Conservation (phyloP, 73 alveolate species). For the Diophrys appendiculata region DNA sequence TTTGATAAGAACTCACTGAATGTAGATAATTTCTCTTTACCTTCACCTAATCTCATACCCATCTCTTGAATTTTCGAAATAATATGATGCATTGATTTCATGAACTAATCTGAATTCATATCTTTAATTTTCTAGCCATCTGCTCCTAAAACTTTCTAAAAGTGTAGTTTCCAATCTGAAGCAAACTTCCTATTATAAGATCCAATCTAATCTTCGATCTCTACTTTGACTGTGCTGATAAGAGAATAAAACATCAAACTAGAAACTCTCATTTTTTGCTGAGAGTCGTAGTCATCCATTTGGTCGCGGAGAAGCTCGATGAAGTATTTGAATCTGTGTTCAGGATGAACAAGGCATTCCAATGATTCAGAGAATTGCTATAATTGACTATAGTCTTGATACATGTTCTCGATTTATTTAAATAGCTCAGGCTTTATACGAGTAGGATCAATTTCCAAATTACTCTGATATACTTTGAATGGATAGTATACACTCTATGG, state of each 20-base stretch:
- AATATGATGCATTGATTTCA: slow-evolving; percentile 41
- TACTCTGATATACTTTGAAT: slow-evolving; percentile 63
- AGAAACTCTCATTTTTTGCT: slow-evolving; percentile 57
- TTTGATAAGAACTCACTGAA: slow-evolving; percentile 90
- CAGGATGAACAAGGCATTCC: slow-evolving; percentile 94
- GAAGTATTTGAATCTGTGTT: slow-evolving; percentile 92
- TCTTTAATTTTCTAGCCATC: slow-evolving; percentile 55
- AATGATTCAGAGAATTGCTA: slow-evolving; percentile 88
- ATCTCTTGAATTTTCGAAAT: slow-evolving; percentile 61
- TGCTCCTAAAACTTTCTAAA: slow-evolving; percentile 60
- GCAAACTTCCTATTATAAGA: slow-evolving; percentile 86
- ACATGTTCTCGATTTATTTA: slow-evolving; percentile 65
- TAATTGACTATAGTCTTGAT: slow-evolving; percentile 51
- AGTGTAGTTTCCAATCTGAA: slow-evolving; percentile 54
- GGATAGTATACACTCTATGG: slow-evolving; percentile 91
- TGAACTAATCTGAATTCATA: slow-evolving; percentile 40
- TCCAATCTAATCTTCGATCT: slow-evolving; percentile 74
- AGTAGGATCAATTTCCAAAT: slow-evolving; percentile 24
- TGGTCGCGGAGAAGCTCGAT: slow-evolving; percentile 73
- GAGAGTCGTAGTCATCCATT: slow-evolving; percentile 55
- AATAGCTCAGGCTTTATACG: slow-evolving; percentile 51
- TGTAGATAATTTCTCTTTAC: slow-evolving; percentile 81
- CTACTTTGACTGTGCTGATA: slow-evolving; percentile 51
- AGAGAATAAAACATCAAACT: slow-evolving; percentile 64
- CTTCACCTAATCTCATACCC: slow-evolving; percentile 57